Evolutionary conservation across 2,329 filamentous ascomycete genomes (phyloP).

Genomic region (Ustilaginoidea virens): DNA sequence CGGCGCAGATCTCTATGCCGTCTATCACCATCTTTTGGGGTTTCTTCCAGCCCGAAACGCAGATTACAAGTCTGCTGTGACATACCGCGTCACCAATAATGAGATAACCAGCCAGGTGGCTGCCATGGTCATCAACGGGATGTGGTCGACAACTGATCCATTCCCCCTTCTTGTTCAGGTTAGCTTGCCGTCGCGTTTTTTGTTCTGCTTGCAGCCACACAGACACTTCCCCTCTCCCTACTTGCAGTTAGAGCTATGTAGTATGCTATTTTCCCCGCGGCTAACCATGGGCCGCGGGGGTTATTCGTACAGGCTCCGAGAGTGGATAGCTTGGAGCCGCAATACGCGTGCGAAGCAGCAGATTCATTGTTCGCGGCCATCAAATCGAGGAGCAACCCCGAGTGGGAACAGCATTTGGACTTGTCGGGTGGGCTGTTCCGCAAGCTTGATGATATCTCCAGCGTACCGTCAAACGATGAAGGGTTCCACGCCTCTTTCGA

Average conservation of each 20-base stretch:
- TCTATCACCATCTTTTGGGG: slow-evolving; percentile 53
- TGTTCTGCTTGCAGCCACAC: not conserved
- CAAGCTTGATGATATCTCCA: slow-evolving; percentile 51
- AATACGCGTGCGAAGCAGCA: slow-evolving; percentile 48
- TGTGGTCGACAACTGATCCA: slow-evolving; percentile 35
- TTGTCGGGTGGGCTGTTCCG: slow-evolving; percentile 38
- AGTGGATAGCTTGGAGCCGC: slow-evolving; percentile 60
- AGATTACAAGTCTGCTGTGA: slow-evolving; percentile 28
- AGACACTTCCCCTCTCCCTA: no score
- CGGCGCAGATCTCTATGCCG: slow-evolving; percentile 59
- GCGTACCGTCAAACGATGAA: slow-evolving; percentile 36
- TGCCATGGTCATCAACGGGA: slow-evolving; percentile 56
- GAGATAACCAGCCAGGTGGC: slow-evolving; percentile 71
- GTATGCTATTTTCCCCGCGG: no score
- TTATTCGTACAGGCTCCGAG: slow-evolving; percentile 23
- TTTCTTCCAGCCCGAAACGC: slow-evolving; percentile 44
- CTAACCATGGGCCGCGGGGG: slow-evolving; percentile 2
- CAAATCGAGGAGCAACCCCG: slow-evolving; percentile 23
- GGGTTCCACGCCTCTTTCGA: slow-evolving; percentile 61
- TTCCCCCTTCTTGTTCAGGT: slow-evolving; percentile 33
- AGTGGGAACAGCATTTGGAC: slow-evolving; percentile 51
- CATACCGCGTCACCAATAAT: slow-evolving; percentile 67
- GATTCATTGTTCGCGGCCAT: slow-evolving; percentile 25
- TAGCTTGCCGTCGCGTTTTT: slow-evolving; percentile 1
- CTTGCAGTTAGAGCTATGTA: no score